Evolutionary conservation across 75 land plant species (phyloP).

Genomic region (Pinus taeda): DNA sequence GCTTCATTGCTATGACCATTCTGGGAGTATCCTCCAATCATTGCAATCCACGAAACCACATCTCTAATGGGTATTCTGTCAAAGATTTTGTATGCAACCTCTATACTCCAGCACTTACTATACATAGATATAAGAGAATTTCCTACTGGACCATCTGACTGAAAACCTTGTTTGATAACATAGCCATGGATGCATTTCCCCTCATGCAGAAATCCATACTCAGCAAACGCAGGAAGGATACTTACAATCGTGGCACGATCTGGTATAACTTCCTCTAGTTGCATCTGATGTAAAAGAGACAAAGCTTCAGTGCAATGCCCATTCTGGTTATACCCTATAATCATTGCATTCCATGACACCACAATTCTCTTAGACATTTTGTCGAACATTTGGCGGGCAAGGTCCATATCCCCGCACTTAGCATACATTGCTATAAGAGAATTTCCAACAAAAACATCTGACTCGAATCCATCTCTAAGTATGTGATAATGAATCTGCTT

Average conservation of each 20-base stretch:
- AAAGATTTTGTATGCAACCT: slow-evolving; percentile 13
- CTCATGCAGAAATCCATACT: not conserved
- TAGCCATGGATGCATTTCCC: slow-evolving; percentile 15
- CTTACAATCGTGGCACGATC: slow-evolving; percentile 20
- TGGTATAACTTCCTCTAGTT: slow-evolving; percentile 10
- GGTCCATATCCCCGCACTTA: slow-evolving; percentile 43
- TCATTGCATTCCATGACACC: slow-evolving; percentile 38
- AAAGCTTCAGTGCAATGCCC: slow-evolving; percentile 7
- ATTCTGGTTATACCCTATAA: slow-evolving; percentile 18
- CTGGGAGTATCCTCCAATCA: slow-evolving; percentile 44
- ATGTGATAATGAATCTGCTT: slow-evolving; percentile 43
- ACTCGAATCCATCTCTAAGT: slow-evolving; percentile 27
- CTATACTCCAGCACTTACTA: slow-evolving; percentile 43
- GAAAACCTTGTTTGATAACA: slow-evolving; percentile 21
- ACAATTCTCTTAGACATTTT: slow-evolving; percentile 17
- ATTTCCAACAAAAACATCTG: slow-evolving; percentile 48
- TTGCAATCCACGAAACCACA: slow-evolving; percentile 52
- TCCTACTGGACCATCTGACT: slow-evolving; percentile 43
- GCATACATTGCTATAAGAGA: slow-evolving; percentile 63
- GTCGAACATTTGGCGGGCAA: slow-evolving; percentile 46
- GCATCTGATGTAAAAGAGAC: slow-evolving; percentile 12
- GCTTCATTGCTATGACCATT: slow-evolving; percentile 38
- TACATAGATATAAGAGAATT: slow-evolving; percentile 64
- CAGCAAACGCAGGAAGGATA: slow-evolving; percentile 11
- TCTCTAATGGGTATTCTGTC: slow-evolving; percentile 23